Conservation (phyloP, 768 basidiomycete species). For the Boletus bicolor region DNA sequence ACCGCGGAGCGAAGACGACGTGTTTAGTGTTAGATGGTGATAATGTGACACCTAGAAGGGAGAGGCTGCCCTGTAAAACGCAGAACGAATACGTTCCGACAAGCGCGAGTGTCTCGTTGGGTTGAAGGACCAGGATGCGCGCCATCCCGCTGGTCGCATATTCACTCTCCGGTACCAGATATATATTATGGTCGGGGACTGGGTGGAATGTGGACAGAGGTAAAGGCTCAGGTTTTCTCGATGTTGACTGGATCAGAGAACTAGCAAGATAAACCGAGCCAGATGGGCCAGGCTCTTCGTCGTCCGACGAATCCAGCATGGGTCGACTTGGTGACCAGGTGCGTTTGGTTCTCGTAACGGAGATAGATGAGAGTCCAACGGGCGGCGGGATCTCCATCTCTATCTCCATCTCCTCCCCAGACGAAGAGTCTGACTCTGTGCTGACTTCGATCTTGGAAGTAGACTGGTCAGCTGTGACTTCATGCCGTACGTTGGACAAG, state of each 20-base stretch:
- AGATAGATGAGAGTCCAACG: slow-evolving; percentile 12
- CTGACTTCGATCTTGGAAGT: slow-evolving; percentile 34
- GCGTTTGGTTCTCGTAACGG: slow-evolving; percentile 27
- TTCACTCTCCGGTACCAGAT: slow-evolving; percentile 1
- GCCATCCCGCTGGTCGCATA: slow-evolving; percentile 13
- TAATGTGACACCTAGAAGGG: slow-evolving; percentile 54
- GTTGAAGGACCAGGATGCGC: slow-evolving; percentile 43
- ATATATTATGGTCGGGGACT: slow-evolving; percentile 37
- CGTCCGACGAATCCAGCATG: slow-evolving; percentile 46
- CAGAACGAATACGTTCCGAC: slow-evolving; percentile 62
- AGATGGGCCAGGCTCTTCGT: slow-evolving; percentile 32
- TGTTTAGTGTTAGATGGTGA: slow-evolving; percentile 40
- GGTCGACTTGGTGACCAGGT: slow-evolving; percentile 63
- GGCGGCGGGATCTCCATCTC: slow-evolving; percentile 15
- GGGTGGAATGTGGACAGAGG: slow-evolving; percentile 53
- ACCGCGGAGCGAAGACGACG: slow-evolving; percentile 71
- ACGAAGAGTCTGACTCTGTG: slow-evolving; percentile 30
- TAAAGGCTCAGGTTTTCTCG: slow-evolving; percentile 15
- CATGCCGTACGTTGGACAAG: slow-evolving; percentile 30
- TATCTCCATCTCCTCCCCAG: slow-evolving; percentile 25
- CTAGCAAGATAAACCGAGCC: background rate
- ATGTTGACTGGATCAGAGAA: background rate
- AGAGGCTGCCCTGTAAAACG: slow-evolving; percentile 60
- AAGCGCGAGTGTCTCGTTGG: slow-evolving; percentile 57
- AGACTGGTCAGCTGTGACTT: slow-evolving; percentile 30